Conservation (phyloP, 164 flowering plant species). For the Macadamia integrifolia region DNA sequence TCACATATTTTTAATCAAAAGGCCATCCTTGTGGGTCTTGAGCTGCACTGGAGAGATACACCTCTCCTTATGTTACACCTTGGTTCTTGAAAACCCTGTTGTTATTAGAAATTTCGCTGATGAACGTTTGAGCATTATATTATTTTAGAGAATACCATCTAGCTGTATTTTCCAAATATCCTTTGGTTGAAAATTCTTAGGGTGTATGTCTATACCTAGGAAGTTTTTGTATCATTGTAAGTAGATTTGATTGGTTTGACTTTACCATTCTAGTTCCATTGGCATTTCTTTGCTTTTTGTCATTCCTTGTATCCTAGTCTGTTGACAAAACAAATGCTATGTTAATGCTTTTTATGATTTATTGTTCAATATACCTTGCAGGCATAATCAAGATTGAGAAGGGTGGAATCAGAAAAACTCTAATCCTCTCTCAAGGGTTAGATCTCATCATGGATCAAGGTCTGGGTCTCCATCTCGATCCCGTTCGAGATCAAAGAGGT, state of each 20-base stretch:
- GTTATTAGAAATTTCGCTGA: neutral
- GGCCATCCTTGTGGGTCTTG: too few species aligned
- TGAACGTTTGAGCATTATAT: neutral
- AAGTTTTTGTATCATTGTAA: neutral
- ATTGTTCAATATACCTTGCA: conserved; percentile 19
- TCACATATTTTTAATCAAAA: too few species aligned
- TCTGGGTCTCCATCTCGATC: conserved; percentile 82
- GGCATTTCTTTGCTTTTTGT: neutral
- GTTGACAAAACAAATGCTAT: neutral
- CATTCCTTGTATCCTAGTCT: too few species aligned
- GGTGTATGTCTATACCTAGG: neutral
- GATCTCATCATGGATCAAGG: conserved; percentile 62
- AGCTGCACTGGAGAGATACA: too few species aligned
- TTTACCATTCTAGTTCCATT: neutral
- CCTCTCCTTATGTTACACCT: neutral
- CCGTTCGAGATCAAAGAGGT: conserved; percentile 90
- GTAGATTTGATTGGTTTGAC: neutral
- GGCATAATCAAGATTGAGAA: conserved; percentile 69
- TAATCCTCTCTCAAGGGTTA: conserved; percentile 53
- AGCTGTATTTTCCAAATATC: too few species aligned
- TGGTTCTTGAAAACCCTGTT: neutral
- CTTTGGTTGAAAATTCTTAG: too few species aligned
- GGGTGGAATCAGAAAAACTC: conserved; percentile 57
- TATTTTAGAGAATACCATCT: too few species aligned
- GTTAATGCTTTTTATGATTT: neutral